Conservation (phyloP, 1,284 basidiomycete species). For the Ustilago bromivora region DNA sequence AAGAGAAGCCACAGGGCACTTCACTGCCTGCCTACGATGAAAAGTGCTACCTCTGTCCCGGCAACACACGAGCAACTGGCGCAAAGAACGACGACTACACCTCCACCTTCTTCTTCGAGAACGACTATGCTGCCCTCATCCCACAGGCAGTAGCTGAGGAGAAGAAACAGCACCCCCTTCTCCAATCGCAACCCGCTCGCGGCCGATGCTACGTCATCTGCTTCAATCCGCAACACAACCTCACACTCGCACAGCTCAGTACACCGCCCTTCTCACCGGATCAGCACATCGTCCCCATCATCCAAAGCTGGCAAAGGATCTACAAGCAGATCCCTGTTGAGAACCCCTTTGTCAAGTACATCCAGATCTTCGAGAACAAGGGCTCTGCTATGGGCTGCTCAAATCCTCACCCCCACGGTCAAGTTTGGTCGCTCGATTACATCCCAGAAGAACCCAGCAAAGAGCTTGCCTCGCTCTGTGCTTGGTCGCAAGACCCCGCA, state of each 20-base stretch:
- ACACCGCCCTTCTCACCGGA: constrained; percentile 66
- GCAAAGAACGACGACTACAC: constrained; percentile 79
- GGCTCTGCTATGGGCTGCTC: constrained; percentile 96
- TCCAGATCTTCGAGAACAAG: constrained; percentile 80
- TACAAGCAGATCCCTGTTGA: constrained; percentile 63
- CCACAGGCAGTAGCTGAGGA: constrained; percentile 70
- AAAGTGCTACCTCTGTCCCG: constrained; percentile 89
- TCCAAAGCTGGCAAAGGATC: constrained; percentile 78
- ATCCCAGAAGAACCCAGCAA: constrained; percentile 63
- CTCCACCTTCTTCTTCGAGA: constrained; percentile 80
- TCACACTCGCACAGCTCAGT: constrained; percentile 84
- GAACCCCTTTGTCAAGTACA: constrained; percentile 66
- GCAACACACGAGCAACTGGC: constrained; percentile 84
- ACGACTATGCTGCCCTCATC: constrained; percentile 87
- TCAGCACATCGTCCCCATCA: constrained; percentile 78
- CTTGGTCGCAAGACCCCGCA: constrained; percentile 50
- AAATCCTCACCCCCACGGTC: constrained; percentile 95
- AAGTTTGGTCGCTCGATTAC: constrained; percentile 79
- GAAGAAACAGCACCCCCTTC: constrained; percentile 71
- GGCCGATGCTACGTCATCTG: constrained; percentile 90
- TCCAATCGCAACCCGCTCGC: constrained; percentile 79
- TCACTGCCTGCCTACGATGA: constrained; percentile 78
- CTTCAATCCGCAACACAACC: constrained; percentile 89
- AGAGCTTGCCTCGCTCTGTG: constrained; percentile 53
- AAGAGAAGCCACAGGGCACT: constrained; percentile 51